Evolutionary conservation across 306 rosid genomes (phyloP).

Genomic region (Sophora flavescens): DNA sequence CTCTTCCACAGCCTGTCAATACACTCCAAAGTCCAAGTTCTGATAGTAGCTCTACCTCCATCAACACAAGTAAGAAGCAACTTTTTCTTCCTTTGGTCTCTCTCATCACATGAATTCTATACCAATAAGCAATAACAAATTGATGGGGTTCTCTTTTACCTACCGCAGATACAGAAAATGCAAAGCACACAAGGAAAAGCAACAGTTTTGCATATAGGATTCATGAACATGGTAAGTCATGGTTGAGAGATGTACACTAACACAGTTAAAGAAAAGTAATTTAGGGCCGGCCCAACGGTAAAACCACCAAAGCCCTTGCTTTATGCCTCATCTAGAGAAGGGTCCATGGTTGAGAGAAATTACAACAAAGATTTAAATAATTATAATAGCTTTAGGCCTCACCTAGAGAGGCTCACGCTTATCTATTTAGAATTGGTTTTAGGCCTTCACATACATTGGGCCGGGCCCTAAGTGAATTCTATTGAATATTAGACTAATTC

Average conservation of each 20-base stretch:
- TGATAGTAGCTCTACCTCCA: slow-evolving; percentile 42
- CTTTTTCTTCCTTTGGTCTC: slow-evolving; percentile 33
- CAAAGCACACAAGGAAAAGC: slow-evolving; percentile 45
- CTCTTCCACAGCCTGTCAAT: slow-evolving; percentile 47
- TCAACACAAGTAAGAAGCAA: slow-evolving; percentile 53
- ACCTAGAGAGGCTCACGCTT: too few relatives aligned
- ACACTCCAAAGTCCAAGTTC: slow-evolving; percentile 48
- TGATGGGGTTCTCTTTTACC: background rate
- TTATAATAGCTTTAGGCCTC: too few relatives aligned
- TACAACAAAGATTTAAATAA: too few relatives aligned
- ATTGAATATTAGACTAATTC: slow-evolving; percentile 2
- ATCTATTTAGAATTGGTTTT: too few relatives aligned
- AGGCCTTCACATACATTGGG: too few relatives aligned
- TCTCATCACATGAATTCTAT: background rate
- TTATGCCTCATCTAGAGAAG: too few relatives aligned
- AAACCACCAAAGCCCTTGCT: too few relatives aligned
- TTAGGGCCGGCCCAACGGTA: too few relatives aligned
- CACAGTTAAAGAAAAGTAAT: background rate
- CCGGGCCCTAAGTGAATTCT: too few relatives aligned
- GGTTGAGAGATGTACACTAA: background rate
- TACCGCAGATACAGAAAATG: slow-evolving; percentile 46
- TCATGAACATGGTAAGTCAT: slow-evolving; percentile 71
- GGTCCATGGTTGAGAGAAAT: too few relatives aligned
- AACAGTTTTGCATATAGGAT: slow-evolving; percentile 60
- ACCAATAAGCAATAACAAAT: background rate